Percentiles rank a stretch among this genome's conserved stretches.
These are phyloP conservation scores for Globisporangium cystogenes DNA, from an alignment of 352 stramenopile genomes.

Conservation along the genomic window DNA sequence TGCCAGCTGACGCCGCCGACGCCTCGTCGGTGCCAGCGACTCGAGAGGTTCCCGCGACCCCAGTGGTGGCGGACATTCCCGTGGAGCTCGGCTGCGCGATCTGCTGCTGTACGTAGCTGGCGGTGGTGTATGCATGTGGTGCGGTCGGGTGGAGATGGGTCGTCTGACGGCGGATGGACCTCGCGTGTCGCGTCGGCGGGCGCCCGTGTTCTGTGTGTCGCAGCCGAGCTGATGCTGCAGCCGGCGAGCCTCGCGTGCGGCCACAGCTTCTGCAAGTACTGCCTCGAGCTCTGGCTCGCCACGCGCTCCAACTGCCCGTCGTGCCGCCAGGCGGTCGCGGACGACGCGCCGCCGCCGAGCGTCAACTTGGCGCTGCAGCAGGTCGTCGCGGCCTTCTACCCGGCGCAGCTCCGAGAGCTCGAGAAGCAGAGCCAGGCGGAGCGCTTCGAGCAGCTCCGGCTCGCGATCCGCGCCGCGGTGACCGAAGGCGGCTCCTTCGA, in stretches of 20 bases:
- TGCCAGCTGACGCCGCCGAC: neutral
- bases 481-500: constrained; percentile 13
- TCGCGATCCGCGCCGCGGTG: constrained; percentile 23
- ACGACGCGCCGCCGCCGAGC: constrained; percentile 3
- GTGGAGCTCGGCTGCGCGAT: constrained; percentile 28
- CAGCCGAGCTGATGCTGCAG: constrained; percentile 44
- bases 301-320: constrained; percentile 30
- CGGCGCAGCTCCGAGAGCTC: constrained; percentile 20
- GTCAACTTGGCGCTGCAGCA: constrained; percentile 35
- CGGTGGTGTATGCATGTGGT: neutral
- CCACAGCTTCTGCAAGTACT: constrained; percentile 44
- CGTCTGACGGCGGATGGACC: neutral
- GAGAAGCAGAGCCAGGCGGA: constrained; percentile 22
- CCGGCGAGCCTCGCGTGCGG: constrained; percentile 32
- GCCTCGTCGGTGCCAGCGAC: too few relatives aligned
- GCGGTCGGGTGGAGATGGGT: neutral
- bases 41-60: too few relatives aligned
- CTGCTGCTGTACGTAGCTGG: constrained; percentile 27
- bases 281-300: constrained; percentile 34
- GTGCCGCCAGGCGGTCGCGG: constrained; percentile 19
- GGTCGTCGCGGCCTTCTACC: constrained; percentile 23
- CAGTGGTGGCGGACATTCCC: constrained; percentile 15
- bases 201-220: neutral
- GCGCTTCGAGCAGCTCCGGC: constrained; percentile 22
- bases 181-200: neutral